Conservation (phyloP, 768 basidiomycete genomes). For the Phaeotremella fagi region DNA sequence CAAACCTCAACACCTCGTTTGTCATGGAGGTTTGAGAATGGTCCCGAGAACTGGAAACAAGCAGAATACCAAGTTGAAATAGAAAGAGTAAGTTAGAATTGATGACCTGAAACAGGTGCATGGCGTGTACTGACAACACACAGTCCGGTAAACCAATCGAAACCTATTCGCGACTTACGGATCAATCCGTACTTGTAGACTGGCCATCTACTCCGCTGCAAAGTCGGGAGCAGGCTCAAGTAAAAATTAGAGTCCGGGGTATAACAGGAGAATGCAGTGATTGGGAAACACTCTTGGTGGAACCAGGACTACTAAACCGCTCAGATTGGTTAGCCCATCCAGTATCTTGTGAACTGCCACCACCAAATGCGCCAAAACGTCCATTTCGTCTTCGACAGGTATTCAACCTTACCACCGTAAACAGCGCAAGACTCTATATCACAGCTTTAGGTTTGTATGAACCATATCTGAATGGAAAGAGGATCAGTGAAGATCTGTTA, state of each 20-base stretch:
- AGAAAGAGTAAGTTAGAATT: too few species aligned
- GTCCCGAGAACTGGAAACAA: too few species aligned
- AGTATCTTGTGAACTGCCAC: slow-evolving; percentile 9
- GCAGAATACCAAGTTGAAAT: too few species aligned
- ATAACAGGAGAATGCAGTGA: slow-evolving; percentile 9
- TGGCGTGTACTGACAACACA: too few species aligned
- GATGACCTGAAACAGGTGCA: too few species aligned
- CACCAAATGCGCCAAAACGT: too few species aligned
- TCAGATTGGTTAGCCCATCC: slow-evolving; percentile 28
- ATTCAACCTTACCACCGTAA: slow-evolving; percentile 4
- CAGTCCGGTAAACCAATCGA: too few species aligned
- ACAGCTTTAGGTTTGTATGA: slow-evolving; percentile 42
- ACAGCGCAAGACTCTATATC: slow-evolving; percentile 25
- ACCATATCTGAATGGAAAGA: slow-evolving; percentile 32
- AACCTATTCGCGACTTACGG: slow-evolving; percentile 3
- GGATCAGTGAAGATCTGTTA: slow-evolving; percentile 35
- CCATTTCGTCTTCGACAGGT: slow-evolving; percentile 25
- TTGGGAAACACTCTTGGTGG: slow-evolving; percentile 23
- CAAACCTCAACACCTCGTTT: too few species aligned
- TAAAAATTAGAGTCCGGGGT: slow-evolving; percentile 22
- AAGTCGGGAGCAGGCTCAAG: slow-evolving; percentile 19
- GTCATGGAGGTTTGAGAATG: too few species aligned
- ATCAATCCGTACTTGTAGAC: slow-evolving; percentile 22
- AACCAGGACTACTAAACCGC: slow-evolving; percentile 22
- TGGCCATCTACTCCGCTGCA: slow-evolving; percentile 22